These are phyloP conservation scores for Viridothelium virens DNA, from an alignment of 495 filamentous ascomycete genomes.

Conservation along the genomic window DNA sequence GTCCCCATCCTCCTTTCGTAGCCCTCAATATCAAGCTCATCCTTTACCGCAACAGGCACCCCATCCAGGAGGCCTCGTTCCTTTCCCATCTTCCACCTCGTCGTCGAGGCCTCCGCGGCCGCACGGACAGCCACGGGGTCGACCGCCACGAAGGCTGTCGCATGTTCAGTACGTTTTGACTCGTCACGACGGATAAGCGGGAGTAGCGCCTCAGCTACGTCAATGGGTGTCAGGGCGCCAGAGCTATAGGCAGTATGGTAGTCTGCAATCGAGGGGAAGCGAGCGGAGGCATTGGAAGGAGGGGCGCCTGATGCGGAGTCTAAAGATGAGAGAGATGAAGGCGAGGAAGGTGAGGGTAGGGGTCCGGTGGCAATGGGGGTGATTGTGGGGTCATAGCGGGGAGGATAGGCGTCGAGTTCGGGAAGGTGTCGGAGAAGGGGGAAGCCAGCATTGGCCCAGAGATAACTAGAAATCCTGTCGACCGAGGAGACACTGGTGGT, in stretches of 20 bases:
- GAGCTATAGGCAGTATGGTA: constrained; percentile 66
- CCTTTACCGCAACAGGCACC: constrained; percentile 79
- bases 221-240: constrained; percentile 59
- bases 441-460: constrained; percentile 76
- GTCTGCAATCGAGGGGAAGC: constrained; percentile 60
- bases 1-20: constrained; percentile 61
- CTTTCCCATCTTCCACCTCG: constrained; percentile 57
- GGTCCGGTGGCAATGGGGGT: constrained; percentile 48
- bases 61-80: constrained; percentile 68
- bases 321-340: constrained; percentile 26
- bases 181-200: constrained; percentile 57
- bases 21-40: constrained; percentile 70
- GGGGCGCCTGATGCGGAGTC: constrained; percentile 28
- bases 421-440: constrained; percentile 48
- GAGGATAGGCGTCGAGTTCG: constrained; percentile 51
- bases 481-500: constrained; percentile 1
- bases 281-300: constrained; percentile 24
- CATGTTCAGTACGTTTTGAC: constrained; percentile 48
- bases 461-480: constrained; percentile 48
- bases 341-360: background rate
- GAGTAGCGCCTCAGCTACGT: constrained; percentile 62
- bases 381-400: constrained; percentile 78
- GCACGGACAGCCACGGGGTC: constrained; percentile 51
- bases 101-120: constrained; percentile 63
- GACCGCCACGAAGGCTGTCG: constrained; percentile 58